A percentile compares a stretch with the other conserved stretches of the same genome.
Conservation (phyloP, 2,329 filamentous ascomycete species). For the Colletotrichum phormii region DNA sequence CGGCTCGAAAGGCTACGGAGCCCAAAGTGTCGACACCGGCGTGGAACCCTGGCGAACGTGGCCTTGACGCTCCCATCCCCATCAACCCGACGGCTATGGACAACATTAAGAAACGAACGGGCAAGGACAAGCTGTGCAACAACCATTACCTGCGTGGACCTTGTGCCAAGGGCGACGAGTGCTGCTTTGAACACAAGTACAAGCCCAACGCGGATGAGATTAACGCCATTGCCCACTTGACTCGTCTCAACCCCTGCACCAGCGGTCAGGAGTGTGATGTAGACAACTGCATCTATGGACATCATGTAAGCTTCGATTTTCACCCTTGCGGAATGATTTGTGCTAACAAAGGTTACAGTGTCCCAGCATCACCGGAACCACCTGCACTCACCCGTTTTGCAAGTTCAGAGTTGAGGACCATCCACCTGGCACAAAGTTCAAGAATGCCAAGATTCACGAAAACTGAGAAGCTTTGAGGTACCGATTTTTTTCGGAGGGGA, state of each 20-base stretch:
- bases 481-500: neutral
- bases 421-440: conserved; percentile 67
- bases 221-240: conserved; percentile 65
- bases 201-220: conserved; percentile 65
- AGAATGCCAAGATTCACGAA: conserved; percentile 47
- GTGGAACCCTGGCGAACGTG: conserved; percentile 67
- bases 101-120: conserved; percentile 66
- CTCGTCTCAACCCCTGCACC: conserved; percentile 68
- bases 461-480: conserved; percentile 41
- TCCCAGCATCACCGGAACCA: conserved; percentile 62
- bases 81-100: conserved; percentile 61
- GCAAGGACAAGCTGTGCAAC: conserved; percentile 69
- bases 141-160: conserved; percentile 70
- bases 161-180: conserved; percentile 65
- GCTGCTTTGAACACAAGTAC: conserved; percentile 68
- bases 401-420: conserved; percentile 65
- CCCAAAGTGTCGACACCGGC: conserved; percentile 45
- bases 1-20: conserved; percentile 15
- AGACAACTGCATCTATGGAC: conserved; percentile 71
- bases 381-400: conserved; percentile 66
- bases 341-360: conserved; percentile 52
- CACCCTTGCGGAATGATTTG: neutral
- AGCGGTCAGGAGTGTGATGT: conserved; percentile 68
- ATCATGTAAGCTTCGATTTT: conserved; percentile 61
- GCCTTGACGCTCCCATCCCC: conserved; percentile 63